phyloP scores from a whole-genome alignment of 768 basidiomycete genomes.

The Tricholoma terreum region DNA sequence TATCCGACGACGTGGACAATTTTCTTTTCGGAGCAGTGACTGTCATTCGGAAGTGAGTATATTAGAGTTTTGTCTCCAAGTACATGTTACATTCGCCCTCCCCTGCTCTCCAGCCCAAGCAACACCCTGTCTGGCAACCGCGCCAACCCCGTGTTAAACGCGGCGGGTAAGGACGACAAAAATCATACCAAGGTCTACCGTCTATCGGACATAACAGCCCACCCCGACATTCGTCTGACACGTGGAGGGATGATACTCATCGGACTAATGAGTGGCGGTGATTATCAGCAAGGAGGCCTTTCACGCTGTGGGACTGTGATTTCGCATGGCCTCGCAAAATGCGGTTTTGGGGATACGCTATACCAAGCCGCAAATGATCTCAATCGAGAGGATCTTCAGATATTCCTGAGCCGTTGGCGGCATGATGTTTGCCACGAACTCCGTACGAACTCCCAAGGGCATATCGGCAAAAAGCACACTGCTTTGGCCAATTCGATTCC shows the following conservation, averaged over 20 bases:
- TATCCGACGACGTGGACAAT: conserved; percentile 93
- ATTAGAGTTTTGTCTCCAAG: not conserved
- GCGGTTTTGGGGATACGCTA: conserved; percentile 75
- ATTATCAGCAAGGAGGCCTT: conserved; percentile 77
- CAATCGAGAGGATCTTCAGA: conserved; percentile 39
- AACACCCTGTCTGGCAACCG: conserved; percentile 72
- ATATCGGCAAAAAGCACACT: conserved; percentile 61
- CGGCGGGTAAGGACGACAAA: conserved; percentile 70
- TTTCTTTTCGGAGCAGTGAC: conserved; percentile 84
- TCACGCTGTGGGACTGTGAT: conserved; percentile 65
- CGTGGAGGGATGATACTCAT: conserved; percentile 81
- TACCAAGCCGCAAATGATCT: conserved; percentile 55
- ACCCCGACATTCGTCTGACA: conserved; percentile 44
- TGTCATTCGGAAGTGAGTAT: conserved; percentile 78
- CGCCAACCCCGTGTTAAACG: conserved; percentile 58
- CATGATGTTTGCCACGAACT: conserved; percentile 60
- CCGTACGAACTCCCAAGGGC: conserved; percentile 61
- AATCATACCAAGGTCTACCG: conserved; percentile 56
- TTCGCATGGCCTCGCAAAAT: conserved; percentile 75
- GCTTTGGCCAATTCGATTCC: conserved; percentile 64
- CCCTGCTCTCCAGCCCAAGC: conserved; percentile 51
- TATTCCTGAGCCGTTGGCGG: conserved; percentile 64
- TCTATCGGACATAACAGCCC: conserved; percentile 35
- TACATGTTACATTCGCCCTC: not conserved
- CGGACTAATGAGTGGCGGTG: conserved; percentile 84